Base-by-base conservation (phyloP, 1,139 yeast species). In the Zhuliangozyma blackwelliae region DNA sequence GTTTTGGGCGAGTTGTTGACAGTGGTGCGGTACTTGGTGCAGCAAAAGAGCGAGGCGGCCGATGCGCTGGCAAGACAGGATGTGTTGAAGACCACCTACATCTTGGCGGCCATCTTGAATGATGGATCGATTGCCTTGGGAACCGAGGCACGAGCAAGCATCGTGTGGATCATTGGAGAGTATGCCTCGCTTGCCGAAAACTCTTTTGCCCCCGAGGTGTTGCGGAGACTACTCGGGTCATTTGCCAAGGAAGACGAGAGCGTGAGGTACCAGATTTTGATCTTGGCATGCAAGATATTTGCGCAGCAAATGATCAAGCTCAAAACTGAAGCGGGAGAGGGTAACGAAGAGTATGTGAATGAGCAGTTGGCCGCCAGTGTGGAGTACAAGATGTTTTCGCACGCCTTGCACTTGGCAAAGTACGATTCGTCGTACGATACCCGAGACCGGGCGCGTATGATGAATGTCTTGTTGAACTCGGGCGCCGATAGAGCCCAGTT, bases 81-180 rank as follows among this genome's bases (percentile, higher is more conserved):
- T 26, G 57, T 53, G 5, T 50, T 58, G 19, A 62, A 57, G 32
- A 68, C 73, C 2, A 63, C 68, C 3, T 61, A 61, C 37, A 60
- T 57, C 33, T 54, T 75, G 9, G 64, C 77, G 2, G 40, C 52
- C 27, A 54, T 65, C 3, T 51, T 68, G 35, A 41, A 45, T 3
- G 61, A 59, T 36, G 47, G 48, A 3, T 45, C 44, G 11, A 31
- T 63, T 3, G 51, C 54, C 2, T 49, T 72, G 25, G 70, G 62
- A 25, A 55, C 64, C 19, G 68, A 70, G 12, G 96, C 97, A 0
- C 77, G 81, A 46, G 89, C 95, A 1, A 84, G 94, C 39, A 80
- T 89, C 16, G 72, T 92, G 12, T 94, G 97, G 97, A 72, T 90
- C 10, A 76, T 92, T 32, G 97, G 97, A 2, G 97, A 92, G 52